Evolutionary conservation across 2,329 filamentous ascomycete genomes (phyloP).

Genomic region (Scortechinia acanthostroma): DNA sequence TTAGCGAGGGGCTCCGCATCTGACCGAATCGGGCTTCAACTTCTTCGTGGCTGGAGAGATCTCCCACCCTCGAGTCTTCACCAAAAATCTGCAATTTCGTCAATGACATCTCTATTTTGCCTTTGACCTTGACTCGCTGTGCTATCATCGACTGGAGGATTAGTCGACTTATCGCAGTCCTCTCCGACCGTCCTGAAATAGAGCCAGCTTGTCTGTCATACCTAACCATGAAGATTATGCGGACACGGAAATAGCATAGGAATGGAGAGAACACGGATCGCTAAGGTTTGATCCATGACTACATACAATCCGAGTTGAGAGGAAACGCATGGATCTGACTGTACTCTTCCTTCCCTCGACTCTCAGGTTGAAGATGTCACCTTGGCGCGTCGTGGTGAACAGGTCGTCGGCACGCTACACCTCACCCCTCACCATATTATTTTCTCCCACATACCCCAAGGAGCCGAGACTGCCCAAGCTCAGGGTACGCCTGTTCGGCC

Average conservation of each 20-base stretch:
- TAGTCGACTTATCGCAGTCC: too few relatives aligned
- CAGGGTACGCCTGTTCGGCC: constrained; percentile 27
- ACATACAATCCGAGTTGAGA: constrained; percentile 15
- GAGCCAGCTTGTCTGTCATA: too few relatives aligned
- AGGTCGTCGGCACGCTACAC: constrained; percentile 49
- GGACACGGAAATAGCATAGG: constrained; percentile 14
- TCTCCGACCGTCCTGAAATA: too few relatives aligned
- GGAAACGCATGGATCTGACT: too few relatives aligned
- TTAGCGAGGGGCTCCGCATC: too few relatives aligned
- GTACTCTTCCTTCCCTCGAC: constrained; percentile 7
- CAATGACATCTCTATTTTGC: too few relatives aligned
- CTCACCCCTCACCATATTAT: constrained; percentile 56
- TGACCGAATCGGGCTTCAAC: too few relatives aligned
- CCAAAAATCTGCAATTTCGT: too few relatives aligned
- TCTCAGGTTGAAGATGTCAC: constrained; percentile 51
- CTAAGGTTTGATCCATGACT: constrained; percentile 20
- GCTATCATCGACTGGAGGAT: too few relatives aligned
- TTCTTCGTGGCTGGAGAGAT: too few relatives aligned
- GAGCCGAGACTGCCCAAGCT: constrained; percentile 17
- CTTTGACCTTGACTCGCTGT: too few relatives aligned
- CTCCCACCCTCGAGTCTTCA: too few relatives aligned
- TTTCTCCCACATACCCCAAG: constrained; percentile 9
- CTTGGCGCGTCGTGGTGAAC: constrained; percentile 45
- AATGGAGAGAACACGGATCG: constrained; percentile 33
- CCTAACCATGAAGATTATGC: constrained; percentile 21